Percentiles rank a stretch among this genome's conserved stretches.
phyloP scores from a whole-genome alignment of 2,329 filamentous ascomycete species.

The Fusarium cicatricum region DNA sequence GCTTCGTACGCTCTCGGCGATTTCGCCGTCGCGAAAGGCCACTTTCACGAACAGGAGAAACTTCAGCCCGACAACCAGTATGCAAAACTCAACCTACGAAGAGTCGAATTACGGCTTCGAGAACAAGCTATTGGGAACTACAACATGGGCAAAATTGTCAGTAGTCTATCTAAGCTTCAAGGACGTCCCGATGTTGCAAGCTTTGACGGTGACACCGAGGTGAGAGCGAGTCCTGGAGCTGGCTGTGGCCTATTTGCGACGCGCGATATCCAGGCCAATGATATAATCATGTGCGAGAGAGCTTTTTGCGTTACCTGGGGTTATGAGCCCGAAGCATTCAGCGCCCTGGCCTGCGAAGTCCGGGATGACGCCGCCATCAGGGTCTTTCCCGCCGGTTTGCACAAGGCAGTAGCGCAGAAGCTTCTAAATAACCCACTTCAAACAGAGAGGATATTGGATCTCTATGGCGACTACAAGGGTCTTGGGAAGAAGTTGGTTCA shows the following conservation, averaged over 20 bases:
- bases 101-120: conserved; percentile 31
- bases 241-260: conserved; percentile 51
- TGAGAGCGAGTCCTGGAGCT: conserved; percentile 37
- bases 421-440: conserved; percentile 43
- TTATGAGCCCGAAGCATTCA: conserved; percentile 42
- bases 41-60: conserved; percentile 35
- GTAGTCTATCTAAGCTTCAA: conserved; percentile 36
- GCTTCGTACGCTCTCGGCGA: conserved; percentile 44
- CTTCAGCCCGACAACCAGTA: conserved; percentile 39
- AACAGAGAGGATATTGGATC: conserved; percentile 26
- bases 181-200: conserved; percentile 44
- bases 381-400: conserved; percentile 44
- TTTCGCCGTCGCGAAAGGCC: conserved; percentile 33
- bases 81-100: conserved; percentile 28
- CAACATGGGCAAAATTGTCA: conserved; percentile 36
- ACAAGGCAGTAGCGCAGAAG: conserved; percentile 40
- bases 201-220: conserved; percentile 39
- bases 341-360: conserved; percentile 45
- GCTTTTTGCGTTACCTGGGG: conserved; percentile 45
- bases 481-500: conserved; percentile 31
- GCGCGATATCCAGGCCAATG: conserved; percentile 42
- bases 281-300: conserved; percentile 48
- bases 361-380: conserved; percentile 41
- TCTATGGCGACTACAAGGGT: conserved; percentile 43
- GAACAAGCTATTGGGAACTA: conserved; percentile 37